A percentile compares a stretch with the other conserved stretches of the same genome.
Evolutionary conservation across 1,284 basidiomycete genomes (phyloP).

Genomic region (Caloboletus inedulis): DNA sequence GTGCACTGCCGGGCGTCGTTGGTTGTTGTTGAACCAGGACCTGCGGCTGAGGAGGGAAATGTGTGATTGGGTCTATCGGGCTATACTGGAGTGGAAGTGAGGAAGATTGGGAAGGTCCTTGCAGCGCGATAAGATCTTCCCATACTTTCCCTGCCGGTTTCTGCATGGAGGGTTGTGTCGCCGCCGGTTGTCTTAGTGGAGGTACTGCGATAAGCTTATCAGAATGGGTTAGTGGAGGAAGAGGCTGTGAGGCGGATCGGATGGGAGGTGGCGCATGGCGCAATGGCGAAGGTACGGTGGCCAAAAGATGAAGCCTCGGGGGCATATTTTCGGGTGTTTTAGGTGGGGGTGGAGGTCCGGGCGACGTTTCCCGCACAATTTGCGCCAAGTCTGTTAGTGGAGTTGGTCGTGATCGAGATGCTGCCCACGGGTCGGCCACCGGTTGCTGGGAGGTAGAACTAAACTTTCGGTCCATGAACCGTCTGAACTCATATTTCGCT

Average conservation of each 20-base stretch:
- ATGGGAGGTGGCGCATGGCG: slow-evolving; percentile 9
- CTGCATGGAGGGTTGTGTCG: slow-evolving; percentile 15
- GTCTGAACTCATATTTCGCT: slow-evolving; percentile 76
- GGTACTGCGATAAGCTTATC: slow-evolving; percentile 14
- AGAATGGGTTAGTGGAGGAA: slow-evolving; percentile 17
- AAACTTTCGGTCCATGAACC: slow-evolving; percentile 46
- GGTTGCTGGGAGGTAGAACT: slow-evolving; percentile 35
- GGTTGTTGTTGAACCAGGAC: slow-evolving; percentile 14
- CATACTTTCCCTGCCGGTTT: slow-evolving; percentile 38
- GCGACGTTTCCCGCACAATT: slow-evolving; percentile 19
- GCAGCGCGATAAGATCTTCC: slow-evolving; percentile 53
- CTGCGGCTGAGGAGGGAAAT: slow-evolving; percentile 15
- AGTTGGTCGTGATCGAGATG: slow-evolving; percentile 15
- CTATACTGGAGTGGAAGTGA: slow-evolving; percentile 55
- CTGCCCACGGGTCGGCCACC: slow-evolving; percentile 45
- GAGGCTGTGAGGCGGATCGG: slow-evolving; percentile 34
- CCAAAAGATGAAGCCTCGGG: slow-evolving; percentile 12
- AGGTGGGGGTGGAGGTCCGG: slow-evolving; percentile 27
- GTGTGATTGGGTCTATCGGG: background rate
- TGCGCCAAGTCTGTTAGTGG: slow-evolving; percentile 4
- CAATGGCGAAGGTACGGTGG: slow-evolving; percentile 5
- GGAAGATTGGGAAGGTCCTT: slow-evolving; percentile 42
- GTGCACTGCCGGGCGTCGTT: background rate
- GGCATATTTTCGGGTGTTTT: slow-evolving; percentile 31
- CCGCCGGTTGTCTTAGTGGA: slow-evolving; percentile 11